Percentiles rank a stretch among this genome's conserved stretches.
Conservation (phyloP, 768 basidiomycete genomes). For the Psilocybe tampanensis region DNA sequence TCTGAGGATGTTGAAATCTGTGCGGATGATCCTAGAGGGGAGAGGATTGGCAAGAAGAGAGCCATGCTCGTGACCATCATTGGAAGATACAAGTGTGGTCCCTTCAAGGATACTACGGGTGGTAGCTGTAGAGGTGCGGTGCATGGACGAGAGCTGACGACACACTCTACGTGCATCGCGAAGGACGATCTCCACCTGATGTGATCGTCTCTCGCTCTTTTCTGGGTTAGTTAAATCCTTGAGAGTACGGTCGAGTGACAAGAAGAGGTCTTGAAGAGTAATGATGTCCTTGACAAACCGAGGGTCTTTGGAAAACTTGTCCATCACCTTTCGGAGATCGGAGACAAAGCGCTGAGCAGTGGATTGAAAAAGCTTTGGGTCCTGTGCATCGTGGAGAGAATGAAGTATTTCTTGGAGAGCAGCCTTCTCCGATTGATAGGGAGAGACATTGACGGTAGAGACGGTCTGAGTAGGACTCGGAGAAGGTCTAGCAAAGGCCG, state of each 20-base stretch:
- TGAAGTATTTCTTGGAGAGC: not conserved
- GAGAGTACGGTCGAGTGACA: not conserved
- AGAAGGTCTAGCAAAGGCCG: not conserved
- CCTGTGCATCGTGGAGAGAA: not conserved
- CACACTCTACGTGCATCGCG: not conserved
- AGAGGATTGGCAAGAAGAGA: not conserved
- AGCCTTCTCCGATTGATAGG: not conserved
- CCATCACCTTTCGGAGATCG: not conserved
- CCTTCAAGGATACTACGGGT: not conserved
- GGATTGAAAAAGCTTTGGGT: not conserved
- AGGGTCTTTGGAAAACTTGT: not conserved
- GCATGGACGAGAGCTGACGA: not conserved
- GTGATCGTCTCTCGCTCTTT: not conserved
- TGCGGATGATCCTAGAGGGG: not conserved
- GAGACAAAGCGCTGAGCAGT: not conserved
- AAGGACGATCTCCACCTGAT: not conserved
- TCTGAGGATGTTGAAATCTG: not conserved
- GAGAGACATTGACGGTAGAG: not conserved
- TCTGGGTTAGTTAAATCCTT: not conserved
- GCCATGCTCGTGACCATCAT: not conserved
- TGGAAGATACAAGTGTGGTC: not conserved
- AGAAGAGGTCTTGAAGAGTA: slow-evolving; percentile 19
- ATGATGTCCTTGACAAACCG: slow-evolving; percentile 18
- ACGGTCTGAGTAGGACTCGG: not conserved
- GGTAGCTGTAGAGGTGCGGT: not conserved